Percentiles rank a stretch among this genome's conserved stretches.
Evolutionary conservation across 2,329 filamentous ascomycete species (phyloP).

Genomic region (Cadophora malorum): DNA sequence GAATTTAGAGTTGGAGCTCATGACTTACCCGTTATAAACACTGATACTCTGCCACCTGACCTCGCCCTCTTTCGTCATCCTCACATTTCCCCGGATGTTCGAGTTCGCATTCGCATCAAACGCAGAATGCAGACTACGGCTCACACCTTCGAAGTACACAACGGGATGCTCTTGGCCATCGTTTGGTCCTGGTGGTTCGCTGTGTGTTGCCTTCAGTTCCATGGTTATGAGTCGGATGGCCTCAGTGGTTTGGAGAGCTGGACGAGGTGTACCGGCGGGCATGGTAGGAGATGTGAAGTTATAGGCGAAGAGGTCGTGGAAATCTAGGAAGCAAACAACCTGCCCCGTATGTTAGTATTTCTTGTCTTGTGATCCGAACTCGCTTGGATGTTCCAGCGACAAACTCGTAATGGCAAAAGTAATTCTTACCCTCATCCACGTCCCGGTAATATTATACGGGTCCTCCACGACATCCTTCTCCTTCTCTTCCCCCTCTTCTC

Average conservation of each 20-base stretch:
- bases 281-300: conserved; percentile 64
- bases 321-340: conserved; percentile 62
- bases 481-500: conserved; percentile 39
- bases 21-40: conserved; percentile 58
- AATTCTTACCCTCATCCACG: conserved; percentile 68
- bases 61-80: conserved; percentile 72
- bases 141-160: conserved; percentile 70
- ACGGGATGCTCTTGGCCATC: conserved; percentile 66
- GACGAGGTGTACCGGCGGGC: conserved; percentile 53
- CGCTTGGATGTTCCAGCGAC: not conserved
- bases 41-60: conserved; percentile 77
- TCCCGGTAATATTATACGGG: conserved; percentile 74
- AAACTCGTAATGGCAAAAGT: not conserved
- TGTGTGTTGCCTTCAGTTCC: conserved; percentile 65
- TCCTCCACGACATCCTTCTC: conserved; percentile 55
- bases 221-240: conserved; percentile 74
- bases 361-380: too few relatives aligned
- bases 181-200: conserved; percentile 63
- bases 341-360: conserved; percentile 35
- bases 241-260: conserved; percentile 66
- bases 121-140: conserved; percentile 65
- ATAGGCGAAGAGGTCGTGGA: conserved; percentile 73
- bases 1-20: not conserved
- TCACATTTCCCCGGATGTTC: conserved; percentile 67
- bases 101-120: conserved; percentile 75